Evolutionary conservation across 1,284 basidiomycete species (phyloP), one percentile per base, ranked within the genome.

Genomic region (Ceratorhiza oryzae-sativae): DNA sequence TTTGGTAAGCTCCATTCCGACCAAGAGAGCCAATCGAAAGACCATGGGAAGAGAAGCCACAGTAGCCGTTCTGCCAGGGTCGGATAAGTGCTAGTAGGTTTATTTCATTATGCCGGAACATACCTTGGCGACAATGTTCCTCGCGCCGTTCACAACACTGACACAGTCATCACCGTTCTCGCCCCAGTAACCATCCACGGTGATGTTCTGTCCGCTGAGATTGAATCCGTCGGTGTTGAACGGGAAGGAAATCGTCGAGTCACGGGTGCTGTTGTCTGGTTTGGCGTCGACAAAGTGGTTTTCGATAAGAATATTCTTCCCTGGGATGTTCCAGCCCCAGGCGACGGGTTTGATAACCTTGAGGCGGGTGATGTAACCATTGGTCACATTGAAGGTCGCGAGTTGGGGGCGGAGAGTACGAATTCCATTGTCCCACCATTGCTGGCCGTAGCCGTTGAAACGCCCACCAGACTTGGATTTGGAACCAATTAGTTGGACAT

Each of bases 121-220:
- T 3, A 67, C 63, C 63, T 81, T 78, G n/a, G 82, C 82, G 18
- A 82, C 78, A 48, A 85, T 81, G 75, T 84, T 81, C 39, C 78
- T 76, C 0, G 83, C 83, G 12, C 84, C 84, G 68, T 82, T 80
- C 71, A 84, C 81, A 23, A 85, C 81, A 5, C 84, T 83, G 30
- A 85, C 79, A 63, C 84, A 84, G 73, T 85, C 84, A 74, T 85
- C 84, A 8, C 84, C 84, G 67, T 85, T 84, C 72, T 82, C 80
- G 23, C 83, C 82, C 63, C 80, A 82, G 74, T 82, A 81, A 71
- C 82, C 82, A 72, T 84, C 82, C n/a, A 85, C 78, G 23, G 82
- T 81, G 75, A 82, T 81, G 73, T 83, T 82, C 56, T 81, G 76
- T 8, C 82, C 82, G 8, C 81, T 81, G 18, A 84, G 76, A 74